Base-by-base conservation (phyloP, 495 filamentous ascomycete genomes). In the Trichoderma orchidacearum region DNA sequence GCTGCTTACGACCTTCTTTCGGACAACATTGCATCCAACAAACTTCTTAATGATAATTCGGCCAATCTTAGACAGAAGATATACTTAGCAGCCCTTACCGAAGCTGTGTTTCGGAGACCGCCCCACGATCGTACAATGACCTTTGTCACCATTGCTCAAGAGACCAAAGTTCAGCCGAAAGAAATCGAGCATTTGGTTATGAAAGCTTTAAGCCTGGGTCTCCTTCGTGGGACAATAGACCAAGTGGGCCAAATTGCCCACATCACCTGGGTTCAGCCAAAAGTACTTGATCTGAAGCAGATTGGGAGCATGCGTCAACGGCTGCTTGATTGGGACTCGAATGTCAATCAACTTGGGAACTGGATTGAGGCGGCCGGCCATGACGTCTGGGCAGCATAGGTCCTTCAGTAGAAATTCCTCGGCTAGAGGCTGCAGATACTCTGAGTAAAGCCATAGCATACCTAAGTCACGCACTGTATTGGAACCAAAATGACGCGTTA, bases 251-350 rank as follows among this genome's bases (percentile, higher is more conserved):
- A 90, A 74, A 80, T 97, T 53, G 93, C 93, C 27, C 80, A 91
- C 66, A 96, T 99, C 73, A 89, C 89, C 66, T 99, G 93, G 93
- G 93, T 99, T 36, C 93, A 99, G 77, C 94, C 93, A 12, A 96
- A 96, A 78, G 88, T 96, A 51, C 70, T 98, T 62, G 93, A 97
- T 72, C 88, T 90, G 81, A 83, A 80, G 67, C 94, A 97, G 78
- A 94, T 99, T 62, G 90, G 90, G 65, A 89, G 84, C 60, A 97
- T 99, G 93, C 83, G 87, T 62, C 76, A 79, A 63, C 72, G 91
- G 54, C 71, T 99, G 66, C 82, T 85, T 70, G 90, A 97, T 58
- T 99, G 93, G 93, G 90, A 95, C 73, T 82, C 81, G 21, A 95
- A 89, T 65, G 94, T 98, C 54, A 94, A 96, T 66, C 84, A 89